Base-by-base conservation (phyloP, 352 stramenopile genomes). In the Phytopythium mirpurense region DNA sequence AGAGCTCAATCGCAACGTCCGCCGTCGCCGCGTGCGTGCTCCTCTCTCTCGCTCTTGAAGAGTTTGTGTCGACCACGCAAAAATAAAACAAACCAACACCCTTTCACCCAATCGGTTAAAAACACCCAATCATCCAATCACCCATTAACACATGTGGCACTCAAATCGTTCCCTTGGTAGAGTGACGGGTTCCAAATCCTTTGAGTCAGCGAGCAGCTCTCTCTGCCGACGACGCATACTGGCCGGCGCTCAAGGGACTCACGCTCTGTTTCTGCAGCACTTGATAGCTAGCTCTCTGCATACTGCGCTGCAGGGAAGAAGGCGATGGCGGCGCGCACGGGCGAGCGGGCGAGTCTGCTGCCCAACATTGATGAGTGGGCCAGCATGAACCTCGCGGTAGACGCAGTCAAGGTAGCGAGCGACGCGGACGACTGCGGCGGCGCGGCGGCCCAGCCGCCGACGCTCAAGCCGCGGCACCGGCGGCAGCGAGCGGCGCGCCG, bases 401-500 rank as follows among this genome's bases (percentile, higher is more conserved):
- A 27, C 26, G 45, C 45, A 5, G 11, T 31, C 27, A 16, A 51
- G 18, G 45, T 41, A n/a, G n/a, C 18, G n/a, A 51, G 45, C 45
- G 27, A 51, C 29, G 16, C 9, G 45, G 45, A 40, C n/a, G 45
- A 2, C 8, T 51, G 37, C 31, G 45, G 27, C 5, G 23, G 18
- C n/a, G 47, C 47, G 34, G 34, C n/a, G 23, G 15, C 9, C 5
- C 5, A 15, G 19, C 68, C 57, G 60, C 16, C 31, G 15, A 46
- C 34, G 44, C 35, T 29, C 26, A 58, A 74, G 45, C 48, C 42
- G 27, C 56, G 29, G 19, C 49, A 34, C 6, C 37, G 18, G 18
- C 38, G n/a, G 27, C 27, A 18, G 36, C 60, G 46, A 29, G 29
- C n/a, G n/a, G n/a, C 7, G 34, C 43, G 21, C 1, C 50, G 34